Base-by-base conservation (phyloP, 2,329 filamentous ascomycete genomes). In the Beauveria caledonica region DNA sequence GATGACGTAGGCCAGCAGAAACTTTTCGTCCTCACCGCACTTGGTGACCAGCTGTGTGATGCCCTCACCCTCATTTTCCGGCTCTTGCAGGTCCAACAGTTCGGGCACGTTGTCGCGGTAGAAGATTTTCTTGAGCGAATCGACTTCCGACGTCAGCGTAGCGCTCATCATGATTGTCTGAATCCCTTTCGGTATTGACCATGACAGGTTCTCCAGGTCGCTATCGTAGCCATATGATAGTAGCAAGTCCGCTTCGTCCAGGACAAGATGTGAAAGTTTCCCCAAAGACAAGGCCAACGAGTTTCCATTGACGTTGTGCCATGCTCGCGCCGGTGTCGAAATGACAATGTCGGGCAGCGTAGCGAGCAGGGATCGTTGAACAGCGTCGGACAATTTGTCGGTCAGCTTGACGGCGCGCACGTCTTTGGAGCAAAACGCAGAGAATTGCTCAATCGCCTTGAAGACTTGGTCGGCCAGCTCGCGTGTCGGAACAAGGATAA, bases 11-110 rank as follows among this genome's bases (percentile, higher is more conserved):
- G 88, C 86, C 48, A 99, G 77, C 42, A 99, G 77, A 69, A 97
- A 99, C 71, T 99, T 99, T 68, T 97, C 94, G 66, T 97, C 93
- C 74, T 99, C 94, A n/a, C 85, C 90, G 66, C 92, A 96, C 81
- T 87, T 91, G 65, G 97, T 89, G 33, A 92, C 86, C 69, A 92
- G 96, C 75, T 97, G 94, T 59, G 86, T 90, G 29, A 97, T 82
- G 5, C 86, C 87, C 63, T 88, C 85, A 21, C 86, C 85, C 65
- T 90, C 87, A 23, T 87, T 86, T 65, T 95, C 90, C 55, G 87
- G 83, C 65, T 96, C 90, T 64, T 94, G 89, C 19, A 99, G 76
- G 69, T 96, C 88, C 65, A 99, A 76, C 48, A 94, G 74, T 1
- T 85, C 86, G 0, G 93, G 92, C 67, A 89, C 86, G 13, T 66